A percentile compares a stretch with the other conserved stretches of the same genome.
Conservation (phyloP, 2,329 filamentous ascomycete species). For the Pseudonectria foliicola region DNA sequence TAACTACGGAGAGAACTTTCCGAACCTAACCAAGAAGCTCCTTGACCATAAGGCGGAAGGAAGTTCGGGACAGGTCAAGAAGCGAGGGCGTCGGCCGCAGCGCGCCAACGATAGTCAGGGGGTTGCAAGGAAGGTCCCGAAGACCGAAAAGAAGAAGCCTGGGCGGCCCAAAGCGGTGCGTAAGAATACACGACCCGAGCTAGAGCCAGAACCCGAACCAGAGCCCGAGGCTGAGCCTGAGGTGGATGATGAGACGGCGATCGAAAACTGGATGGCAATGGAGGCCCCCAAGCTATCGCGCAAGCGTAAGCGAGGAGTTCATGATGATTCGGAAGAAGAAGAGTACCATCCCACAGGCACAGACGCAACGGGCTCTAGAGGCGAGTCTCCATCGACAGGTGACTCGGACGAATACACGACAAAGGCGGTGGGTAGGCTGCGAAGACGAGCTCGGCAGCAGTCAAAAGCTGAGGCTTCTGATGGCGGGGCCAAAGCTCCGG, state of each 20-base stretch:
- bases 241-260: constrained; percentile 11
- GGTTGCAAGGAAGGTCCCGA: constrained; percentile 19
- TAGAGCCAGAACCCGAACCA: not conserved
- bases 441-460: constrained; percentile 15
- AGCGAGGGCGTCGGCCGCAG: constrained; percentile 16
- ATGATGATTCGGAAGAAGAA: constrained; percentile 24
- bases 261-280: constrained; percentile 8
- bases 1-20: constrained; percentile 67
- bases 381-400: constrained; percentile 14
- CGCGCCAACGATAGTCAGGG: constrained; percentile 11
- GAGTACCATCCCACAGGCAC: constrained; percentile 22
- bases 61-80: constrained; percentile 22
- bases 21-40: constrained; percentile 46
- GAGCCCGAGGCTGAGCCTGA: not conserved
- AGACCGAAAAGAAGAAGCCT: constrained; percentile 19
- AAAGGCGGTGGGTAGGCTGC: constrained; percentile 18
- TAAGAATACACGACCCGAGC: constrained; percentile 3
- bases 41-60: constrained; percentile 31
- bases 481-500: constrained; percentile 11
- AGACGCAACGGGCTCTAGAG: constrained; percentile 14
- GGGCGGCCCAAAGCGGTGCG: constrained; percentile 9
- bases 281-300: constrained; percentile 9
- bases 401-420: constrained; percentile 18
- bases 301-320: constrained; percentile 23
- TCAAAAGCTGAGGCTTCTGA: constrained; percentile 7